These are phyloP conservation scores for Lithocarpus polystachyus DNA, from an alignment of 306 rosid genomes.

Conservation along the genomic window DNA sequence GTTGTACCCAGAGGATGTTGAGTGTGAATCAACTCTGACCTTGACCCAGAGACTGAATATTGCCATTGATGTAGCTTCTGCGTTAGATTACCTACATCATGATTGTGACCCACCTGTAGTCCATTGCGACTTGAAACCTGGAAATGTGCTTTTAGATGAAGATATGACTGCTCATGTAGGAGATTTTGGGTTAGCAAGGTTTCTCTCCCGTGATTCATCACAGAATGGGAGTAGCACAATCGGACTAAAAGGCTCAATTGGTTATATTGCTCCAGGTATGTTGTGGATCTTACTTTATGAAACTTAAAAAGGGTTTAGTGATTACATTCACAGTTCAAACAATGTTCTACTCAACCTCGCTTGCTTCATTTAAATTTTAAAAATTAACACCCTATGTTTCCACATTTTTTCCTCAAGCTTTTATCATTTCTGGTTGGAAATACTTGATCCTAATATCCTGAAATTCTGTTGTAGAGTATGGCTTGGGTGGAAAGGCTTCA, in stretches of 20 bases:
- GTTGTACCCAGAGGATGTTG: slow-evolving; percentile 21
- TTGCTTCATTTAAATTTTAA: too few species aligned
- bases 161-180: slow-evolving; percentile 44
- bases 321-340: too few species aligned
- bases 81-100: slow-evolving; percentile 42
- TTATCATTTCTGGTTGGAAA: background rate
- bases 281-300: background rate
- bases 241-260: slow-evolving; percentile 35
- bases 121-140: slow-evolving; percentile 47
- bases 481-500: slow-evolving; percentile 33
- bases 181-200: slow-evolving; percentile 32
- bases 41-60: slow-evolving; percentile 32
- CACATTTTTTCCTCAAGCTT: background rate
- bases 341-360: too few species aligned
- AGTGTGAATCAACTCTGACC: slow-evolving; percentile 21
- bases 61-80: slow-evolving; percentile 41
- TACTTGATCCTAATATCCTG: background rate
- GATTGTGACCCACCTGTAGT: slow-evolving; percentile 41
- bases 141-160: slow-evolving; percentile 37
- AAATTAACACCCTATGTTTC: background rate
- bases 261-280: slow-evolving; percentile 49
- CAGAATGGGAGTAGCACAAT: slow-evolving; percentile 21
- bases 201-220: slow-evolving; percentile 9
- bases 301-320: too few species aligned
- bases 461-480: slow-evolving; percentile 36